Percentiles rank a stretch among this genome's conserved stretches.
Evolutionary conservation across 345 rosid species (phyloP).

Genomic region (Arabis alpina): DNA sequence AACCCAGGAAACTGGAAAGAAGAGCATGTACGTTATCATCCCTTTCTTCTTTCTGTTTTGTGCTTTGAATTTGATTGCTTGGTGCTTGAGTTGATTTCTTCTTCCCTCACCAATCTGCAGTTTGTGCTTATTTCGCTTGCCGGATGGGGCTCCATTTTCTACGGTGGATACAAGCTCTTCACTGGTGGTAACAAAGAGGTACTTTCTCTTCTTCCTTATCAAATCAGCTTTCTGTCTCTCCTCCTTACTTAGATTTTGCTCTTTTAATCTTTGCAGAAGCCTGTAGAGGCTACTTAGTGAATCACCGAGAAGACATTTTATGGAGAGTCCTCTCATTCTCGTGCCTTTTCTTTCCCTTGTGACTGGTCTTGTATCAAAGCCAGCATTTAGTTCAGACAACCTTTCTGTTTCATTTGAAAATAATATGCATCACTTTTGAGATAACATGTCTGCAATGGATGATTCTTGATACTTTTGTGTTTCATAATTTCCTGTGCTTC

Average conservation of each 20-base stretch:
- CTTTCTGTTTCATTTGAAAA: slow-evolving; percentile 26
- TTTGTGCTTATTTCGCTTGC: slow-evolving; percentile 69
- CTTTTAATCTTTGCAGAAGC: slow-evolving; percentile 35
- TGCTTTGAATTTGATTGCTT: neutral
- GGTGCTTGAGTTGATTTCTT: slow-evolving; percentile 14
- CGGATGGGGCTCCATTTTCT: slow-evolving; percentile 68
- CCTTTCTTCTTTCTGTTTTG: neutral
- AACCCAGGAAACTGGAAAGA: slow-evolving; percentile 93
- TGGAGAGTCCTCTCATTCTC: slow-evolving; percentile 16
- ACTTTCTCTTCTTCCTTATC: slow-evolving; percentile 8
- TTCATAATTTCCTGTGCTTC: slow-evolving; percentile 23
- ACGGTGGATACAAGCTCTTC: slow-evolving; percentile 58
- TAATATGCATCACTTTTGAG: slow-evolving; percentile 39
- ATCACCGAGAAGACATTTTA: slow-evolving; percentile 2
- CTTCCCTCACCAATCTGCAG: slow-evolving; percentile 43
- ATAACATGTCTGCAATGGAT: slow-evolving; percentile 29
- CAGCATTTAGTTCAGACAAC: slow-evolving; percentile 14
- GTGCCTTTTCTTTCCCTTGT: slow-evolving; percentile 28
- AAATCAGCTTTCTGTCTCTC: neutral
- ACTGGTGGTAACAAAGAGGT: slow-evolving; percentile 60
- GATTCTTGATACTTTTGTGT: slow-evolving; percentile 21
- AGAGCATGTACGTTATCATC: slow-evolving; percentile 68
- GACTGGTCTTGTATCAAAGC: slow-evolving; percentile 31
- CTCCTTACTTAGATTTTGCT: neutral
- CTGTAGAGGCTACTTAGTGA: slow-evolving; percentile 37